Conservation (phyloP, 805 yeast genomes). For the Sugiyamaella chiloensis region DNA sequence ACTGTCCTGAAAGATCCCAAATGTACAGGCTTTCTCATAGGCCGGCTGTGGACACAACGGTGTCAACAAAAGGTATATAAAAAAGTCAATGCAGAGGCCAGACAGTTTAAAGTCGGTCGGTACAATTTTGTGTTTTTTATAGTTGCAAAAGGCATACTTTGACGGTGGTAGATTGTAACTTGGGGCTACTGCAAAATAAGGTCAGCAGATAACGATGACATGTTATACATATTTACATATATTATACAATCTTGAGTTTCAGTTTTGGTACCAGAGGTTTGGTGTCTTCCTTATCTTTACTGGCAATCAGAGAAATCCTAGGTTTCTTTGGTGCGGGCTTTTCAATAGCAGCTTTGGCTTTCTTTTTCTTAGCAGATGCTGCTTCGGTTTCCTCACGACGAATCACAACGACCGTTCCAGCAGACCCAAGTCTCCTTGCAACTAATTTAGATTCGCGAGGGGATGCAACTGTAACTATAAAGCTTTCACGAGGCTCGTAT, state of each 20-base stretch:
- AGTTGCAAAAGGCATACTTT: too few relatives aligned
- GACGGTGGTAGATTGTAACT: too few relatives aligned
- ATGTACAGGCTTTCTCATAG: too few relatives aligned
- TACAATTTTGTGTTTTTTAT: too few relatives aligned
- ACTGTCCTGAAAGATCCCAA: too few relatives aligned
- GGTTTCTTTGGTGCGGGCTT: slow-evolving; percentile 4
- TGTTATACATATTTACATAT: background rate
- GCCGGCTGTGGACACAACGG: too few relatives aligned
- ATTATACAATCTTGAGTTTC: slow-evolving; percentile 6
- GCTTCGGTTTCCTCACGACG: background rate
- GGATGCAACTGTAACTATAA: slow-evolving; percentile 57
- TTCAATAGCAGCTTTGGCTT: background rate
- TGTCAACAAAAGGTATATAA: too few relatives aligned
- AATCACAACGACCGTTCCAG: background rate
- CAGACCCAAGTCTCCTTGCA: slow-evolving; percentile 42
- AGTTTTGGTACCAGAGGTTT: background rate
- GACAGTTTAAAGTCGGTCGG: too few relatives aligned
- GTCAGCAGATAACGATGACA: too few relatives aligned
- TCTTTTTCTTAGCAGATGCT: background rate
- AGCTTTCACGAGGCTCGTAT: slow-evolving; percentile 56
- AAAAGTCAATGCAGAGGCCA: too few relatives aligned
- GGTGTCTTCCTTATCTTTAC: background rate
- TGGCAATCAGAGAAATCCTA: slow-evolving; percentile 5
- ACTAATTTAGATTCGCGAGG: slow-evolving; percentile 69
- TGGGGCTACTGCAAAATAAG: too few relatives aligned